A percentile compares a stretch with the other conserved stretches of the same genome.
Conservation (phyloP, 2,329 filamentous ascomycete species). For the Aspergillus sp. region DNA sequence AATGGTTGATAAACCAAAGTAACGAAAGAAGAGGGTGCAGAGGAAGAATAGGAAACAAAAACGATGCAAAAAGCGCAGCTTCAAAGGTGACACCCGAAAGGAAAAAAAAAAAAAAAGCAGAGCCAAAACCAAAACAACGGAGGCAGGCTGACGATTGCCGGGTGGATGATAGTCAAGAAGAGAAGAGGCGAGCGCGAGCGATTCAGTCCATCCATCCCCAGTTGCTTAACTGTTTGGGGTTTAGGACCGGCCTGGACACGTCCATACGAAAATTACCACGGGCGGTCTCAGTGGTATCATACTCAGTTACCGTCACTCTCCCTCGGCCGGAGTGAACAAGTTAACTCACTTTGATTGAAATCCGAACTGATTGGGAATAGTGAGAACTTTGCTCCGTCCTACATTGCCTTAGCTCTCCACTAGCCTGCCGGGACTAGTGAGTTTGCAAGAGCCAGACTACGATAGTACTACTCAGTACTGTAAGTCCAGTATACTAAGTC, state of each 20-base stretch:
- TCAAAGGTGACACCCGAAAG: not conserved
- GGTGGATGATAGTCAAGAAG: constrained; percentile 9
- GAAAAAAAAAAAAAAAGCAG: not conserved
- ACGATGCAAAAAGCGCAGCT: not conserved
- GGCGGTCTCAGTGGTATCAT: not conserved
- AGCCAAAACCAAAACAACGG: constrained; percentile 6
- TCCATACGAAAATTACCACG: constrained; percentile 15
- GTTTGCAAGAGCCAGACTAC: not conserved
- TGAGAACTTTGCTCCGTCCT: not conserved
- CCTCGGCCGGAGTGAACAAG: not conserved
- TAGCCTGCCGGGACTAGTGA: not conserved
- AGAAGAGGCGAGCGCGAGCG: constrained; percentile 2
- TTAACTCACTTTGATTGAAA: not conserved
- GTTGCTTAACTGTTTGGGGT: constrained; percentile 12
- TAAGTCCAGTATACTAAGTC: no score
- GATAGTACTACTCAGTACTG: no score
- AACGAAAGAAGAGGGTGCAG: not conserved
- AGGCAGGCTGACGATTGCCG: not conserved
- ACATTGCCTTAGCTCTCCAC: not conserved
- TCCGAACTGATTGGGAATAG: not conserved
- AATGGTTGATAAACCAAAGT: constrained; percentile 1
- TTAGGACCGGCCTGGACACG: not conserved
- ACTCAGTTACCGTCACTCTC: not conserved
- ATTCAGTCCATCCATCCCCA: not conserved
- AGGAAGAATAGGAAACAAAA: not conserved